Percentiles rank a stretch among this genome's conserved stretches.
These are phyloP conservation scores for Phytophthora megakarya DNA, from an alignment of 352 stramenopile genomes.

Conservation along the genomic window DNA sequence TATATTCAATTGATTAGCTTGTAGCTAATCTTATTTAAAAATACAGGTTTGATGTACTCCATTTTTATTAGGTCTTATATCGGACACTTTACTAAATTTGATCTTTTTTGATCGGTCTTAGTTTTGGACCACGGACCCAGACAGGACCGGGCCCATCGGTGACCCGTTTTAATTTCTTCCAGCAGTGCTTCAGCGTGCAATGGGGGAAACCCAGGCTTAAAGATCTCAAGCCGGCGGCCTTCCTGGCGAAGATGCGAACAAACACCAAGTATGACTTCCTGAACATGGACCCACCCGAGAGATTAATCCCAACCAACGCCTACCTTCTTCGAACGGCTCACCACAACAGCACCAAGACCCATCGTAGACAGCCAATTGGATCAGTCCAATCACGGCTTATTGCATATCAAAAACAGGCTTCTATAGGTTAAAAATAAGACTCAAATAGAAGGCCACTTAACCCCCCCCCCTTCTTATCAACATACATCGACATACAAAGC, in stretches of 20 bases:
- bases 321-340: background rate
- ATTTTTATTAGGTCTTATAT: too few relatives aligned
- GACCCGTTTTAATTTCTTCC: background rate
- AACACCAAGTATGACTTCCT: background rate
- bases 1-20: too few relatives aligned
- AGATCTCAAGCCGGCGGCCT: background rate
- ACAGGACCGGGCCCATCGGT: too few relatives aligned
- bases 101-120: too few relatives aligned
- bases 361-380: background rate
- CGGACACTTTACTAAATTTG: too few relatives aligned
- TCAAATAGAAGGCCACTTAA: too few relatives aligned
- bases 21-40: too few relatives aligned
- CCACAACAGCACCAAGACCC: too few relatives aligned
- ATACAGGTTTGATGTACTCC: too few relatives aligned
- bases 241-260: background rate
- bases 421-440: background rate
- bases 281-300: background rate
- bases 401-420: background rate
- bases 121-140: too few relatives aligned
- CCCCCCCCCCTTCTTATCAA: background rate
- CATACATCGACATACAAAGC: background rate
- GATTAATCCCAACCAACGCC: background rate
- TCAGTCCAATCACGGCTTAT: background rate
- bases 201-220: background rate
- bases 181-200: background rate